These are phyloP conservation scores for Colletotrichum melonis DNA, from an alignment of 2,329 filamentous ascomycete genomes.

Conservation along the genomic window DNA sequence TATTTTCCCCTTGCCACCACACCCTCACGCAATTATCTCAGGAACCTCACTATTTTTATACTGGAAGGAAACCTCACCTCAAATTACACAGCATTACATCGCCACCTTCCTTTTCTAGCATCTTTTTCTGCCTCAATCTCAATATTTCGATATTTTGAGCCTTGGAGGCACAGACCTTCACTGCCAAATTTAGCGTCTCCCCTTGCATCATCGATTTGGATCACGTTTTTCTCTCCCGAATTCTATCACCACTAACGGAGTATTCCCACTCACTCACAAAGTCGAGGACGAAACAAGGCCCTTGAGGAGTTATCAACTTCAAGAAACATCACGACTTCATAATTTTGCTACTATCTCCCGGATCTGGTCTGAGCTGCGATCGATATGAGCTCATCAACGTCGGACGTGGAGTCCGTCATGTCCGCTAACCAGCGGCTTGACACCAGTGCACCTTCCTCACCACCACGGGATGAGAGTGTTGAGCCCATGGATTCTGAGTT, in stretches of 20 bases:
- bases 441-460: slow-evolving; percentile 52
- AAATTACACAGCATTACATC: not conserved
- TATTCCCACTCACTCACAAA: not conserved
- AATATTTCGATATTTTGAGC: not conserved
- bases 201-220: slow-evolving; percentile 24
- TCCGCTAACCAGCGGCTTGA: slow-evolving; percentile 43
- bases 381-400: slow-evolving; percentile 45
- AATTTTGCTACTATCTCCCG: too few relatives aligned
- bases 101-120: not conserved
- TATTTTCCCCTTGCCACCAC: not conserved
- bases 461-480: slow-evolving; percentile 42
- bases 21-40: not conserved
- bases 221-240: not conserved
- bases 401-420: slow-evolving; percentile 45
- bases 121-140: not conserved
- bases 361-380: not conserved
- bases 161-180: not conserved
- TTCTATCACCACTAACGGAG: not conserved
- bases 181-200: slow-evolving; percentile 4
- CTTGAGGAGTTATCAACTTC: not conserved
- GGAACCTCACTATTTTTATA: not conserved
- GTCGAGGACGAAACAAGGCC: too few relatives aligned
- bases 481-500: slow-evolving; percentile 38
- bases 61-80: not conserved
- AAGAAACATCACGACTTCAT: not conserved